Percentiles rank a stretch among this genome's conserved stretches.
Evolutionary conservation across 257 asterid genomes (phyloP).

Genomic region (Galeopsis tetrahit): DNA sequence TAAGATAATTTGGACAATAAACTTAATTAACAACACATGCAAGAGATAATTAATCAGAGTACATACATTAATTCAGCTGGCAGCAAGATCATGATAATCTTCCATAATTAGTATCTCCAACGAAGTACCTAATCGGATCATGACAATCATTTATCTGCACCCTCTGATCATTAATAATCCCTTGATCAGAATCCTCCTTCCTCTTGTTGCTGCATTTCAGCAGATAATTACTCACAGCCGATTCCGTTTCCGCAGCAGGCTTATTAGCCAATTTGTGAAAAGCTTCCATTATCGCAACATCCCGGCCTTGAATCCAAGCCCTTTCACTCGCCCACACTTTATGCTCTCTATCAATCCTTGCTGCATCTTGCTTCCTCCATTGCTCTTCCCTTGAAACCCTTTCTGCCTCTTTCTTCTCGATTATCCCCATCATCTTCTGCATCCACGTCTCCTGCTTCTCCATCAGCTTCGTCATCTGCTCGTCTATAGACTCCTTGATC

Average conservation of each 20-base stretch:
- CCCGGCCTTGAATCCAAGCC: conserved; percentile 78
- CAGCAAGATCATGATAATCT: conserved; percentile 25
- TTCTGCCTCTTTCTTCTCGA: conserved; percentile 75
- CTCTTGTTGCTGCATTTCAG: conserved; percentile 56
- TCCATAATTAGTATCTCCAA: conserved; percentile 63
- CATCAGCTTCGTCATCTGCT: conserved; percentile 68
- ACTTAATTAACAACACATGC: background rate
- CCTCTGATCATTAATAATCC: conserved; percentile 1
- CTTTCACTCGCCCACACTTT: conserved; percentile 76
- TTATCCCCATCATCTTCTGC: conserved; percentile 69
- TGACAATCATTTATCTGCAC: conserved; percentile 31
- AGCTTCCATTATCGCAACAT: conserved; percentile 63
- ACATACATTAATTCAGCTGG: background rate
- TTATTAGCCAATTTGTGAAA: conserved; percentile 51
- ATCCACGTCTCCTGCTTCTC: conserved; percentile 82
- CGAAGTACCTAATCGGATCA: conserved; percentile 50
- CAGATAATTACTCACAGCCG: conserved; percentile 50
- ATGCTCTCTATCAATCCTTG: conserved; percentile 66
- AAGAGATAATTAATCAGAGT: background rate
- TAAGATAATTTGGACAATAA: conserved; percentile 14
- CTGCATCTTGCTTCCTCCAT: conserved; percentile 77
- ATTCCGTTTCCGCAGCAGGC: conserved; percentile 40
- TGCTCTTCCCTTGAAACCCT: conserved; percentile 66
- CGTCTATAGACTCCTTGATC: conserved; percentile 67
- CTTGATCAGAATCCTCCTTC: conserved; percentile 45